phyloP scores from a whole-genome alignment of 2,329 filamentous ascomycete species.

The Arthroderma sp. region DNA sequence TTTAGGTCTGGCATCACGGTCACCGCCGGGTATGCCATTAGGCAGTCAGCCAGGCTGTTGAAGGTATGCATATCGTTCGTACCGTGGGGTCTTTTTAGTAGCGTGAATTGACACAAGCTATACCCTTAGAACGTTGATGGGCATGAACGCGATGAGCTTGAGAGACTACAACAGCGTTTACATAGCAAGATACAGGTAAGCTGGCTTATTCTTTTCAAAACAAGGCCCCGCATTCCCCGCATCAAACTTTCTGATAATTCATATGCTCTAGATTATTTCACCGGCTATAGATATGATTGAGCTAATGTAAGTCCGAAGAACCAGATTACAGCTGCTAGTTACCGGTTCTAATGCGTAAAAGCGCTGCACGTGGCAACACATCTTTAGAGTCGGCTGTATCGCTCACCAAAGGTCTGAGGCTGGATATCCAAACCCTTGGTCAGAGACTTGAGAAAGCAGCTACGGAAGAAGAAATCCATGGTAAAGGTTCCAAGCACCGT shows the following conservation, averaged over 20 bases:
- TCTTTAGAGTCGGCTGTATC: conserved; percentile 73
- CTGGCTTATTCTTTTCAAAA: conserved; percentile 4
- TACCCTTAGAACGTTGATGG: conserved; percentile 51
- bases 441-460: conserved; percentile 56
- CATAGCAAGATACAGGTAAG: conserved; percentile 71
- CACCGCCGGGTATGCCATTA: conserved; percentile 73
- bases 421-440: conserved; percentile 70
- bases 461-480: conserved; percentile 41
- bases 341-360: conserved; percentile 13
- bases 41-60: conserved; percentile 64
- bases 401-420: conserved; percentile 68
- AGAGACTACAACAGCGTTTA: conserved; percentile 56
- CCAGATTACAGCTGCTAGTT: background rate
- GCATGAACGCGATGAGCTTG: conserved; percentile 57
- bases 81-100: background rate
- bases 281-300: conserved; percentile 88
- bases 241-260: background rate
- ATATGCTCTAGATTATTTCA: conserved; percentile 54
- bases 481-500: conserved; percentile 31
- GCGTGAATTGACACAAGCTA: background rate
- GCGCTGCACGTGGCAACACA: conserved; percentile 60
- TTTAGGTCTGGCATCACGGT: conserved; percentile 62
- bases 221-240: too few relatives aligned
- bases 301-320: conserved; percentile 49
- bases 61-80: conserved; percentile 35